phyloP scores from a whole-genome alignment of 768 basidiomycete genomes.

The Clavulina sp. region DNA sequence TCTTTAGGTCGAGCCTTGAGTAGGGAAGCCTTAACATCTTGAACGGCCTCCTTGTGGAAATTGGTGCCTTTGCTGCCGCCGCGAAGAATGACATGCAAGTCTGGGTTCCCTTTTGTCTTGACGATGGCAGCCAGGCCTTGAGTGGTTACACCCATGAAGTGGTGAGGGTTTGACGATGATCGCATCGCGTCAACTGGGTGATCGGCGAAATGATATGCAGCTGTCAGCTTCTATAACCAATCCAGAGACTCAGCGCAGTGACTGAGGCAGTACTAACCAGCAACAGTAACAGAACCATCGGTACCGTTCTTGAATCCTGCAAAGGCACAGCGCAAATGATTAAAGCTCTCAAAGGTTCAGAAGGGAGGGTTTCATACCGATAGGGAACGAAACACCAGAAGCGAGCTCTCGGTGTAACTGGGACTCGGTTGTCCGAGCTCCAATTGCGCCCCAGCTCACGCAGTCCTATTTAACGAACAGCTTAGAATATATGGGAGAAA shows the following conservation, averaged over 20 bases:
- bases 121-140: constrained; percentile 79
- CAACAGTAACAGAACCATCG: constrained; percentile 73
- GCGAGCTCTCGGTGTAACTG: constrained; percentile 95
- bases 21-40: constrained; percentile 41
- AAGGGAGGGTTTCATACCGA: constrained; percentile 21
- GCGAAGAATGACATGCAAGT: constrained; percentile 91
- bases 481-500: neutral
- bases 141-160: constrained; percentile 64
- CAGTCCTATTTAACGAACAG: constrained; percentile 20
- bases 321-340: constrained; percentile 1
- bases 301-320: constrained; percentile 96
- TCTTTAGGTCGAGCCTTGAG: constrained; percentile 37
- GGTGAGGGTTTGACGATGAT: constrained; percentile 77
- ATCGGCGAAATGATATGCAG: no score
- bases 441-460: constrained; percentile 88
- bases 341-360: neutral
- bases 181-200: constrained; percentile 96
- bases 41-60: constrained; percentile 56
- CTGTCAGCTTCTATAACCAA: no score
- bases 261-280: no score
- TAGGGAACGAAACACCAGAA: constrained; percentile 91
- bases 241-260: no score
- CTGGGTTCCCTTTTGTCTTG: constrained; percentile 62
- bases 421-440: constrained; percentile 92
- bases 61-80: constrained; percentile 88